Evolutionary conservation across 2,329 filamentous ascomycete species (phyloP).

Genomic region (Fusarium coffeatum): DNA sequence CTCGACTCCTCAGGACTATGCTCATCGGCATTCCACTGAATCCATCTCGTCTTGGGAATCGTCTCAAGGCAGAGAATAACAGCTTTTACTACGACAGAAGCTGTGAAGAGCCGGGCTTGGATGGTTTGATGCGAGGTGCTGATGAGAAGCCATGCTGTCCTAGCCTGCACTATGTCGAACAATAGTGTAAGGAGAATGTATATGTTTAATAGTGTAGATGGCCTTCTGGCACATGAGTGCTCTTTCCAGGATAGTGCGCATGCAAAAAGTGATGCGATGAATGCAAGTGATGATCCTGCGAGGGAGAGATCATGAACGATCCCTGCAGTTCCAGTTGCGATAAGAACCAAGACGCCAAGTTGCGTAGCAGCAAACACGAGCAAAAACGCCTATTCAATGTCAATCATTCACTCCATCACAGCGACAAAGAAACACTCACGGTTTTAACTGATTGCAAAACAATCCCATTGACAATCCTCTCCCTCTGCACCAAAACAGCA

Average conservation of each 20-base stretch:
- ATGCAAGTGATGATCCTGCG: conserved; percentile 38
- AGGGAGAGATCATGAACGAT: conserved; percentile 45
- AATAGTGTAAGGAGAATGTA: conserved; percentile 58
- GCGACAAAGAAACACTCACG: conserved; percentile 33
- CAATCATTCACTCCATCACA: neutral
- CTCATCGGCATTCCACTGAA: conserved; percentile 50
- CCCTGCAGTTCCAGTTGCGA: conserved; percentile 32
- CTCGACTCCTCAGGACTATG: conserved; percentile 56
- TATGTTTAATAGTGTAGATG: conserved; percentile 56
- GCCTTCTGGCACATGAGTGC: conserved; percentile 53
- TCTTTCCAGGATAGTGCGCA: conserved; percentile 51
- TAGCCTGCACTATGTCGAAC: conserved; percentile 56
- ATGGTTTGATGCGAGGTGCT: conserved; percentile 22
- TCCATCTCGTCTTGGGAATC: conserved; percentile 53
- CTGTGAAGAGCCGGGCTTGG: conserved; percentile 51
- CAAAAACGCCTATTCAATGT: conserved; percentile 39
- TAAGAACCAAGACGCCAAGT: conserved; percentile 49
- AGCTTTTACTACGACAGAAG: conserved; percentile 52
- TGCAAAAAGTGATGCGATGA: conserved; percentile 48
- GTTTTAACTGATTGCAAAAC: conserved; percentile 50
- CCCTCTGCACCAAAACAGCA: conserved; percentile 47
- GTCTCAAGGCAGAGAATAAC: conserved; percentile 54
- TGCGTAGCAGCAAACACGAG: conserved; percentile 47
- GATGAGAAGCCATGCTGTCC: conserved; percentile 57
- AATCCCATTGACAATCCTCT: conserved; percentile 51